These are phyloP conservation scores for Fusarium albidum DNA, from an alignment of 2,329 filamentous ascomycete species.

Conservation along the genomic window DNA sequence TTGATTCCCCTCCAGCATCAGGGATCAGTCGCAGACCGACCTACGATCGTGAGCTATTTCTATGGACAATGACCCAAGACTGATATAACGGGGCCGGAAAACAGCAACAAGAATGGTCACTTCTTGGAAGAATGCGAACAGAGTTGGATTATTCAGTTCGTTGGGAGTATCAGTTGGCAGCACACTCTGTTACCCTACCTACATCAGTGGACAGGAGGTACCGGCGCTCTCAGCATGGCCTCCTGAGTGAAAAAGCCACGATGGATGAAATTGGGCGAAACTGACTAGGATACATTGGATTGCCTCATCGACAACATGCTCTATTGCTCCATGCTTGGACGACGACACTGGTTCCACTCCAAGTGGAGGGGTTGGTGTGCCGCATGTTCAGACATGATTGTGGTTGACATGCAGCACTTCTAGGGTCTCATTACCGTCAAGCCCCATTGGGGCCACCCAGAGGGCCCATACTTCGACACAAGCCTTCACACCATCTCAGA, in stretches of 20 bases:
- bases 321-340: conserved; percentile 35
- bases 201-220: conserved; percentile 3
- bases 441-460: conserved; percentile 31
- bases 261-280: conserved; percentile 24
- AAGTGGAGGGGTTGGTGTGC: conserved; percentile 40
- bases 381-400: conserved; percentile 36
- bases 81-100: conserved; percentile 10
- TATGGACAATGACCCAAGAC: conserved; percentile 21
- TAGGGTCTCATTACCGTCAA: conserved; percentile 30
- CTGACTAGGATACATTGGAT: conserved; percentile 24
- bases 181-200: conserved; percentile 2
- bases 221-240: conserved; percentile 14
- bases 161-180: background rate
- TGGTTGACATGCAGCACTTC: conserved; percentile 32
- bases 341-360: conserved; percentile 38
- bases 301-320: conserved; percentile 27
- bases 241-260: conserved; percentile 8
- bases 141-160: conserved; percentile 1
- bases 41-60: conserved; percentile 20
- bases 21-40: conserved; percentile 28
- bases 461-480: conserved; percentile 15
- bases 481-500: conserved; percentile 33
- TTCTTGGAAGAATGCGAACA: background rate
- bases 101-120: background rate
- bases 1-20: conserved; percentile 30